Conservation (phyloP, 495 filamentous ascomycete species). For the Barbatosphaeria neglecta region DNA sequence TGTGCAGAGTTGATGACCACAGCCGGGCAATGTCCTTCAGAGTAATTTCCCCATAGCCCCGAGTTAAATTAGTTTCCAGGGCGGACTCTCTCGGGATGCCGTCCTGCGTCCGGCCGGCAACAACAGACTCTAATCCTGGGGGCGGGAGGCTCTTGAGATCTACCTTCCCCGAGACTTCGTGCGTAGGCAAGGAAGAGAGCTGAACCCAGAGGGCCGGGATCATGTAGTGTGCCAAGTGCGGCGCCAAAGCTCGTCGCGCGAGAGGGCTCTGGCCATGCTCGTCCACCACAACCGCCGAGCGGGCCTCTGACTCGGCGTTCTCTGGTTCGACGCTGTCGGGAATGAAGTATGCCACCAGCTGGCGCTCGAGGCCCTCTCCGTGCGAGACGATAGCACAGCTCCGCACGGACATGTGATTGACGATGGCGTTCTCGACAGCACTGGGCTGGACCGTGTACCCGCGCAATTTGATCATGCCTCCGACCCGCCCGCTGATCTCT, state of each 20-base stretch:
- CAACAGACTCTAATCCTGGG: too few relatives aligned
- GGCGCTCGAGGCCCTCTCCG: constrained; percentile 53
- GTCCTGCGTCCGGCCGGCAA: too few relatives aligned
- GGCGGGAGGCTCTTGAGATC: constrained; percentile 50
- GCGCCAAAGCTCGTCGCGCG: constrained; percentile 41
- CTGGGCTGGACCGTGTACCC: constrained; percentile 58
- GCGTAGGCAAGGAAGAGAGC: constrained; percentile 47
- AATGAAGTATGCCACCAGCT: constrained; percentile 58
- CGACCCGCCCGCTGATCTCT: constrained; percentile 63
- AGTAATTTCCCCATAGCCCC: constrained; percentile 22
- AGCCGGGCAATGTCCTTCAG: constrained; percentile 44
- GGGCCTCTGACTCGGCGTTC: too few relatives aligned
- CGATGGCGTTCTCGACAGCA: constrained; percentile 51
- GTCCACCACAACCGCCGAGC: constrained; percentile 43
- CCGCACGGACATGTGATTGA: constrained; percentile 46
- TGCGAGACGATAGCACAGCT: constrained; percentile 48
- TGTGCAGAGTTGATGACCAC: constrained; percentile 50
- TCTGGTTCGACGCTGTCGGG: constrained; percentile 40
- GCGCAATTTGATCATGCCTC: constrained; percentile 54
- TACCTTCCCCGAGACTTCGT: constrained; percentile 57
- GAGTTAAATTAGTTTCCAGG: too few relatives aligned
- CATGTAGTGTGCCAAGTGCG: constrained; percentile 59
- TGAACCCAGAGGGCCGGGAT: constrained; percentile 56
- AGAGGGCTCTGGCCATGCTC: constrained; percentile 47
- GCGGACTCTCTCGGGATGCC: too few relatives aligned